Conservation (phyloP, 306 rosid species). For the Oemleria cerasiformis region DNA sequence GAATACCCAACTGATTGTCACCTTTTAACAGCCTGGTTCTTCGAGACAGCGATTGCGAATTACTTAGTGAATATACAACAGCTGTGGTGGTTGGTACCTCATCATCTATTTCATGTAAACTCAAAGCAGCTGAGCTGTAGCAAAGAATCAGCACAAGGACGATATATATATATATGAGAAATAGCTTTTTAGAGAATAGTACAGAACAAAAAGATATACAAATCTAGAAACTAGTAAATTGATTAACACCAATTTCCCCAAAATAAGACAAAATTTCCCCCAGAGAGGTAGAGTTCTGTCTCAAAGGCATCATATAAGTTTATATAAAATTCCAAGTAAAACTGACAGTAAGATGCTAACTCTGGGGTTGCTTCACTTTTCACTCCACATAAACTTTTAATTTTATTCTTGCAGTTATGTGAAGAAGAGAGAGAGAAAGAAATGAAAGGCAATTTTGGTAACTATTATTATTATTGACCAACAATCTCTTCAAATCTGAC, state of each 20-base stretch:
- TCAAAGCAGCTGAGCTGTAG: slow-evolving; percentile 67
- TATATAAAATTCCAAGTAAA: not conserved
- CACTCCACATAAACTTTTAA: not conserved
- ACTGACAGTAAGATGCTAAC: not conserved
- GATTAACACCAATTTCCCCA: not conserved
- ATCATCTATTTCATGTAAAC: slow-evolving; percentile 69
- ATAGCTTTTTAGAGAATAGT: not conserved
- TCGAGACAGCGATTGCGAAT: slow-evolving; percentile 83
- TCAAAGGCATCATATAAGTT: slow-evolving; percentile 4
- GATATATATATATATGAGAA: not conserved
- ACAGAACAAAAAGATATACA: not conserved
- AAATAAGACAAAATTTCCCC: not conserved
- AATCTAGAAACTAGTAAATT: not conserved
- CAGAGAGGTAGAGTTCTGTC: not conserved
- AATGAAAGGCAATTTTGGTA: no score
- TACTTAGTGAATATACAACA: slow-evolving; percentile 53
- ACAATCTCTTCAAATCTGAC: not conserved
- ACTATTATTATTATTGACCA: not conserved
- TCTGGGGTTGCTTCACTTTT: not conserved
- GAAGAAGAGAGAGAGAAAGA: not conserved
- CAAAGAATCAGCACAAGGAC: slow-evolving; percentile 31
- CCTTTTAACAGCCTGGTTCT: slow-evolving; percentile 87
- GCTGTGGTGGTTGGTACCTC: slow-evolving; percentile 88
- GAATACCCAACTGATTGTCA: slow-evolving; percentile 58
- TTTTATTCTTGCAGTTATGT: not conserved